These are phyloP conservation scores for Periconia sp. DNA, from an alignment of 2,329 filamentous ascomycete genomes.

Conservation along the genomic window DNA sequence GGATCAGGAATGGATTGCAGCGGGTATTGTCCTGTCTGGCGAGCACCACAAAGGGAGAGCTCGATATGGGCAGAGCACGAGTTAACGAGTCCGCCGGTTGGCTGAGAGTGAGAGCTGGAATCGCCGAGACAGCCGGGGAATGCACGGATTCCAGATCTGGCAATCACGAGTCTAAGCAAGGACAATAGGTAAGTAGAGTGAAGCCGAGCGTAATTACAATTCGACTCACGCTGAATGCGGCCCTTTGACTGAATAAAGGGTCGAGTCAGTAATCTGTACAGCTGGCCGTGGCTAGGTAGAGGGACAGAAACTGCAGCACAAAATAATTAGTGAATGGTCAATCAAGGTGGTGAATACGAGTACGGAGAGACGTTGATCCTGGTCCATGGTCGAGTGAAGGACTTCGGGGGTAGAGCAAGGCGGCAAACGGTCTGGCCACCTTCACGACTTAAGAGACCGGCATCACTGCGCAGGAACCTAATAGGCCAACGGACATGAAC, in stretches of 20 bases:
- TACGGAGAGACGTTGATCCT: conserved; percentile 1
- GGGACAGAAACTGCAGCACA: conserved; percentile 6
- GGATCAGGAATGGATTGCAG: conserved; percentile 45
- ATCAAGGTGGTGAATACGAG: too few relatives aligned
- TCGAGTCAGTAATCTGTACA: conserved; percentile 21
- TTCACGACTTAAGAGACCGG: too few relatives aligned
- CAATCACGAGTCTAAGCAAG: conserved; percentile 43
- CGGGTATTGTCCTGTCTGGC: conserved; percentile 40
- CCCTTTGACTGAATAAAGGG: conserved; percentile 26
- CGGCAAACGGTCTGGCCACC: too few relatives aligned
- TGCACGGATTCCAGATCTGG: conserved; percentile 49
- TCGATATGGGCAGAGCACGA: conserved; percentile 55
- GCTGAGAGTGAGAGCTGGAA: conserved; percentile 38
- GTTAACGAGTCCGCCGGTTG: conserved; percentile 59
- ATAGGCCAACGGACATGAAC: neutral
- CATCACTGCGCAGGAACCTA: too few relatives aligned
- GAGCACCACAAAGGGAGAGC: conserved; percentile 42
- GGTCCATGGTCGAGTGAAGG: too few relatives aligned
- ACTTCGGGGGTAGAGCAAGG: too few relatives aligned
- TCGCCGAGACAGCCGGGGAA: conserved; percentile 52
- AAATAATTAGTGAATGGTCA: too few relatives aligned
- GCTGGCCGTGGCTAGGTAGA: conserved; percentile 21
- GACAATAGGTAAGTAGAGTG: conserved; percentile 24
- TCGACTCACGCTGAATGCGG: conserved; percentile 29
- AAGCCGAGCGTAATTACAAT: neutral